Evolutionary conservation across 139 green algal genomes (phyloP), one percentile per base, ranked within the genome.

Genomic region (Choricystis sp.): DNA sequence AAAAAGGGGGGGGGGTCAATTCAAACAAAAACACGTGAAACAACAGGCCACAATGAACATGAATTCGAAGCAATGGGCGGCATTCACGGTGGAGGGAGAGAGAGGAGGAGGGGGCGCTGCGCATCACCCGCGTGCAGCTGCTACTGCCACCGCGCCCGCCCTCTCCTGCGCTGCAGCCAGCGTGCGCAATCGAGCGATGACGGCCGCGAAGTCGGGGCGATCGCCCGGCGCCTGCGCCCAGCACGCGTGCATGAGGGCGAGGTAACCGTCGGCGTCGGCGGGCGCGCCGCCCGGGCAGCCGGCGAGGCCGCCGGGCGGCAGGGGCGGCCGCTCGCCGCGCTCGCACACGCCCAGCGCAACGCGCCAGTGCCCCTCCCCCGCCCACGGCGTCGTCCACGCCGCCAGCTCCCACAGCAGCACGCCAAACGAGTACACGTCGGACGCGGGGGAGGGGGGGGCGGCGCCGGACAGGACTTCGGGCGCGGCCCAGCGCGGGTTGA

Each of bases 341-440:
- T 52, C 40, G 40, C 9, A 9, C 9, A 52, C 40, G 40, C 9
- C 40, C 40, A 52, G 40, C 40, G 16, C 40, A 16, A 69, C 71
- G 63, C 74, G 71, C 31, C 71, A 77, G n/a, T 62, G 61, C 14
- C 59, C 49, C 40, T 74, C 28, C 19, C 66, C 60, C 30, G 65
- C 64, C 62, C 67, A 84, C 5, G 78, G 78, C 61, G 79, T 60
- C 49, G 72, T 58, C 77, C 72, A 79, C 19, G 73, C 77, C 16
- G 66, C 4, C 40, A 84, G 66, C 31, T 78, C 72, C 55, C 56
- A 78, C 52, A 78, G 59, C 16, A 58, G 25, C 26, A 77, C 72
- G 0, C 71, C 71, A 59, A 77, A 77, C 1, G 66, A 66, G 40
- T 70, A 74, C n/a, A 78, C 72, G 49, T 78, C 72, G 26, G 61